Base-by-base conservation (phyloP, 2,329 filamentous ascomycete genomes). In the Scleromitrula shiraiana region DNA sequence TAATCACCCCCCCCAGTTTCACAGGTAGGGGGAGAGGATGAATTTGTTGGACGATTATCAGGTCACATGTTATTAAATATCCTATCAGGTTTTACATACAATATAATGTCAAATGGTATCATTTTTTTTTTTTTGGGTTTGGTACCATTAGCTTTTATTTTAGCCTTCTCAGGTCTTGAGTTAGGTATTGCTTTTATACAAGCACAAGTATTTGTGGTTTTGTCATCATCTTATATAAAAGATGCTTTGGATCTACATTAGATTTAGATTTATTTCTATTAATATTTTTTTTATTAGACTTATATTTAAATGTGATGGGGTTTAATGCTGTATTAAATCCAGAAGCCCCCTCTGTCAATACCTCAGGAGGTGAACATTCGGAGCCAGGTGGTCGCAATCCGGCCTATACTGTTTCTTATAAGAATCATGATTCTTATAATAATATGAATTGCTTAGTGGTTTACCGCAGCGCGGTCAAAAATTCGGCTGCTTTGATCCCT, bases 111-210 rank as follows among this genome's bases (percentile, higher is more conserved):
- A 22, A 14, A 5, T 6, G 41, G 41, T 45, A 59, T 62, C 51
- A 62, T 60, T 51, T 64, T 64, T 50, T 63, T 32, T n/a, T 32
- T 32, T 32, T 32, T 32, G 15, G 29, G 29, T 32, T 32, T 32
- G 15, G 15, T 32, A 32, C 29, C 29, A 14, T 32, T 32, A 32
- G 29, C 29, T 32, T 32, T 32, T n/a, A 32, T 32, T 8, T 14
- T 32, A 32, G 29, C 29, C 29, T 32, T 32, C 29, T 32, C 29
- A 32, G 29, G 29, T 32, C 15, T 32, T 14, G 29, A 32, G 9
- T 32, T 32, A 10, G 29, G 29, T 32, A 39, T 39, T 39, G 37
- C 37, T 15, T 39, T 39, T 22, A 39, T 39, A 14, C 37, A 39
- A 39, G 37, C 37, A 39, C 37, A 39, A 24, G 37, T 39, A 14